Evolutionary conservation across 2,329 filamentous ascomycete genomes (phyloP).

Genomic region (Fusarium sp.): DNA sequence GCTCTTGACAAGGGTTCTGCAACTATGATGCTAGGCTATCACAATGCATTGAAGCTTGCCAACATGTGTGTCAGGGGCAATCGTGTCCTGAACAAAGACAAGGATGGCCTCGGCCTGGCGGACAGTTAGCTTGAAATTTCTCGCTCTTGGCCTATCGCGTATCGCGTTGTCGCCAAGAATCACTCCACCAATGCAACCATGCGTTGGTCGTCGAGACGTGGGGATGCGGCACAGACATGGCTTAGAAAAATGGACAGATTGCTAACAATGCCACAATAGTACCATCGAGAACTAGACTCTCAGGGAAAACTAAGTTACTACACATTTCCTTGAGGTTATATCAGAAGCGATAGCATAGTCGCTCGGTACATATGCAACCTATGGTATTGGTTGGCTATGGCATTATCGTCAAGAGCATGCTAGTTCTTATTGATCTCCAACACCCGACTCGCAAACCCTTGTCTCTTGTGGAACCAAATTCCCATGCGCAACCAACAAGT

Average conservation of each 20-base stretch:
- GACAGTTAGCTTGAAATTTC: too few relatives aligned
- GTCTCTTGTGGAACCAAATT: too few relatives aligned
- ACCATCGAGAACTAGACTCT: background rate
- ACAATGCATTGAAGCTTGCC: too few relatives aligned
- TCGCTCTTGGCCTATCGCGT: too few relatives aligned
- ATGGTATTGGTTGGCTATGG: background rate
- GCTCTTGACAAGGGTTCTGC: too few relatives aligned
- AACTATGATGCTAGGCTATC: too few relatives aligned
- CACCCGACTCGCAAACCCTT: too few relatives aligned
- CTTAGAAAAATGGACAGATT: background rate
- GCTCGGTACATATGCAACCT: background rate
- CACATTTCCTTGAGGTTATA: background rate
- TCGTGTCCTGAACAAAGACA: too few relatives aligned
- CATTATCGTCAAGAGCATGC: background rate
- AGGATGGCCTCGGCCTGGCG: too few relatives aligned
- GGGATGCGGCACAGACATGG: background rate
- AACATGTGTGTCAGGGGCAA: too few relatives aligned
- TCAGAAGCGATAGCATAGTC: background rate
- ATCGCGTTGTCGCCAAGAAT: too few relatives aligned
- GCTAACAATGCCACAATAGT: background rate
- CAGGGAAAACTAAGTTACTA: background rate
- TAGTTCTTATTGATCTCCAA: too few relatives aligned
- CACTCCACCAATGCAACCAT: background rate
- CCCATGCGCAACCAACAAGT: background rate
- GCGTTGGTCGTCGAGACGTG: background rate